phyloP scores from a whole-genome alignment of 1,139 yeast species.

The Taphrina communis region DNA sequence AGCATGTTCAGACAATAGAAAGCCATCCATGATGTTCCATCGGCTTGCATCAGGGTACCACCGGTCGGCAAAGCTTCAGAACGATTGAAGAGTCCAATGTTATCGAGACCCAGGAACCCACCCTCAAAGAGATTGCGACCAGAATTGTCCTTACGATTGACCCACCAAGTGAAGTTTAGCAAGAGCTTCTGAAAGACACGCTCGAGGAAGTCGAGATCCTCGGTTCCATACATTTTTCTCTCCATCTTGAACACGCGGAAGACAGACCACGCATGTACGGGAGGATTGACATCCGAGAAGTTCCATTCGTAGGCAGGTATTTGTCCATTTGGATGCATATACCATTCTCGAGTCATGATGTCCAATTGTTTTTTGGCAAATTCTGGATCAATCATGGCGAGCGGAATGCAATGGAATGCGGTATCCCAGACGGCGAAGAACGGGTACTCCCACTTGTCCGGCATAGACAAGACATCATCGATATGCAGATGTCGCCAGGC shows the following conservation, averaged over 20 bases:
- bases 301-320: conserved; percentile 98
- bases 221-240: conserved; percentile 80
- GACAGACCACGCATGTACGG: conserved; percentile 97
- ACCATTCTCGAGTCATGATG: conserved; percentile 91
- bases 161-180: conserved; percentile 98
- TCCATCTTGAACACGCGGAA: conserved; percentile 89
- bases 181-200: conserved; percentile 88
- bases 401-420: conserved; percentile 92
- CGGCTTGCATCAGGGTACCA: conserved; percentile 90
- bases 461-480: conserved; percentile 86
- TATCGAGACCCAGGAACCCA: conserved; percentile 91
- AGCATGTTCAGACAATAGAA: conserved; percentile 90
- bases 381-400: conserved; percentile 93
- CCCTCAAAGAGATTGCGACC: conserved; percentile 95
- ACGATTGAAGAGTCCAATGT: conserved; percentile 91
- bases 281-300: conserved; percentile 93
- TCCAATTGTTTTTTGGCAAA: conserved; percentile 91
- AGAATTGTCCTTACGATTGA: conserved; percentile 83
- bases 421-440: conserved; percentile 98
- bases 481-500: conserved; percentile 91
- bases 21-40: conserved; percentile 99
- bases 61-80: conserved; percentile 96
- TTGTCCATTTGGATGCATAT: conserved; percentile 99
- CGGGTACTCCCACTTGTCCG: conserved; percentile 97
- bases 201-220: conserved; percentile 85